Conservation (phyloP, 2,329 filamentous ascomycete species). For the Alternaria longipes region DNA sequence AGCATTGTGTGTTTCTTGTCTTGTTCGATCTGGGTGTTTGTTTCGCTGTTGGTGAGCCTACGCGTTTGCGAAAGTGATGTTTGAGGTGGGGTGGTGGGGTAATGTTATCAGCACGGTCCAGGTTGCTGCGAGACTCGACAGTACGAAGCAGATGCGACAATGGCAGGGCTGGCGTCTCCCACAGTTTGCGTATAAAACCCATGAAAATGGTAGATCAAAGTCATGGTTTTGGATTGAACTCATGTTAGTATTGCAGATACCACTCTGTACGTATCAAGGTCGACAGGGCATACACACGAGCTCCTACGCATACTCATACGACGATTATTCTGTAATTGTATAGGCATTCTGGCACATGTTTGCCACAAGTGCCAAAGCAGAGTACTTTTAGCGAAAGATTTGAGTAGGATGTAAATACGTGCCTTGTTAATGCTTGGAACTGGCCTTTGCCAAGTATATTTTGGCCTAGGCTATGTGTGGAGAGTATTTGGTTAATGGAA, state of each 20-base stretch:
- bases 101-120: conserved; percentile 19
- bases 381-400: not conserved
- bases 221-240: not conserved
- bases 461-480: not conserved
- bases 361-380: not conserved
- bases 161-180: not conserved
- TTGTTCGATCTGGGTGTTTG: not conserved
- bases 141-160: not conserved
- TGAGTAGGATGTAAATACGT: not conserved
- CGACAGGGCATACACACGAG: not conserved
- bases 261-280: not conserved
- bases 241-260: not conserved
- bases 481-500: not conserved
- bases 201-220: not conserved
- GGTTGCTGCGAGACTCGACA: conserved; percentile 7
- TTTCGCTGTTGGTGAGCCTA: conserved; percentile 8
- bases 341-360: not conserved
- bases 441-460: not conserved
- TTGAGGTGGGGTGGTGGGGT: conserved; percentile 29
- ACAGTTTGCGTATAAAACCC: not conserved
- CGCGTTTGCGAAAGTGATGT: conserved; percentile 5
- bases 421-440: too few relatives aligned
- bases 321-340: not conserved
- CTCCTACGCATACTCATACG: not conserved
- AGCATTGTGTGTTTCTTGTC: conserved; percentile 57